Evolutionary conservation across 306 rosid genomes (phyloP), one percentile per base, ranked within the genome.

Genomic region (Cucumis cinereus): DNA sequence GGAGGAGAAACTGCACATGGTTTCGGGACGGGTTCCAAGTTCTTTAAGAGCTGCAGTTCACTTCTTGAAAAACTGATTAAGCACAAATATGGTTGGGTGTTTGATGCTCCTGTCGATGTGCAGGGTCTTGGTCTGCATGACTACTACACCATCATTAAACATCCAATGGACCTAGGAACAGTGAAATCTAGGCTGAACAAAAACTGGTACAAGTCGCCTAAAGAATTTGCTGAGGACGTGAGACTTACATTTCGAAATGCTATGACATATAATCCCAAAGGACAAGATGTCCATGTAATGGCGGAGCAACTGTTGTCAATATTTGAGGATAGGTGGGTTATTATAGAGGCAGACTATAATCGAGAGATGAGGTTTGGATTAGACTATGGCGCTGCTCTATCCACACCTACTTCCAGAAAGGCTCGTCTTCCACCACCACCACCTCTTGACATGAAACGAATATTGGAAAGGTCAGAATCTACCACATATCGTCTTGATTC

Each of bases 211-310:
- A 94, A 91, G 83, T 88, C 94, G 24, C 97, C 95, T 1, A 94
- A 84, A 88, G 98, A 93, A 80, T 93, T 91, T 82, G 97, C 97
- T 12, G 98, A 91, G 92, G 98, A 93, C 77, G 98, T 91, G 82
- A 90, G 94, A 93, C 97, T 93, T 78, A 85, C 97, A 30, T 90
- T 93, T 83, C 73, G 1, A 36, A 93, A 93, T 85, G 98, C 98
- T 47, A 91, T 93, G 97, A 88, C 89, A 14, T 93, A 91, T 83
- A 93, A 93, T 79, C 97, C 98, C 0, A 66, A 84, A 35, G 98
- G 98, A 28, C 98, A 93, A 66, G 98, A 93, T 79, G 98, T 93
- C 81, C 90, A 93, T 87, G n/a, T 90, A 78, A 93, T 93, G 97
- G 97, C 97, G 6, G 98, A 91, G 86, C 88, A 86, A 86, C 82